Evolutionary conservation across 805 yeast species (phyloP).

Genomic region (Lipomyces anomalus): DNA sequence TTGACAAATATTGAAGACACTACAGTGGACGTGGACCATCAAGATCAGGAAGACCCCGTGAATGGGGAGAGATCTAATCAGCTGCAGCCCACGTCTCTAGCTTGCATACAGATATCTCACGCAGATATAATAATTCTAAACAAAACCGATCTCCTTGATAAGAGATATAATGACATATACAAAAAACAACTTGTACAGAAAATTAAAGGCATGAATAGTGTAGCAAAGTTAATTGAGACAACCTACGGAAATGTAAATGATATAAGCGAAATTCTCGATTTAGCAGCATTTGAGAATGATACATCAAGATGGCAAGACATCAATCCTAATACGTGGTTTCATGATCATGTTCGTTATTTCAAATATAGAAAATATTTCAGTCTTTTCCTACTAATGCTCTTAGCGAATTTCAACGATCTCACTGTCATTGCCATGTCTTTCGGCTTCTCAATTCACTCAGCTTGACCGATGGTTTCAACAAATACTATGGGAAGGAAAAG

Average conservation of each 20-base stretch:
- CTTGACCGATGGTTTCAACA: constrained; percentile 63
- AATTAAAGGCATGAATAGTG: constrained; percentile 53
- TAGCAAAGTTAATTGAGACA: constrained; percentile 63
- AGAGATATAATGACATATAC: constrained; percentile 19
- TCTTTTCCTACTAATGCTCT: constrained; percentile 23
- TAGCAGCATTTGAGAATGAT: constrained; percentile 65
- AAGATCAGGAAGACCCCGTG: constrained; percentile 36
- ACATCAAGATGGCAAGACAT: constrained; percentile 13
- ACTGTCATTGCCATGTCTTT: constrained; percentile 41
- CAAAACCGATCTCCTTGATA: constrained; percentile 57
- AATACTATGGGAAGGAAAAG: constrained; percentile 65
- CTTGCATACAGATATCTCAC: constrained; percentile 81
- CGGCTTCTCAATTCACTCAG: constrained; percentile 33
- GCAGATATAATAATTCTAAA: constrained; percentile 81
- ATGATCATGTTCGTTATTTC: constrained; percentile 18
- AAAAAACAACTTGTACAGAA: constrained; percentile 36
- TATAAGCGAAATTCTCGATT: constrained; percentile 60
- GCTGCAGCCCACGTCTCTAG: constrained; percentile 55
- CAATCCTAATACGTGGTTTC: constrained; percentile 15
- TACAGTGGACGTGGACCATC: constrained; percentile 31
- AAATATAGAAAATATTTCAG: neutral
- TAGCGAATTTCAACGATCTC: constrained; percentile 47
- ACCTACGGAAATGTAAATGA: constrained; percentile 63
- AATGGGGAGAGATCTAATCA: constrained; percentile 37
- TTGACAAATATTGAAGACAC: constrained; percentile 59